Evolutionary conservation across 176 grass and related monocot genomes (phyloP), one percentile per base, ranked within the genome.

Genomic region (Aegilops speltoides): DNA sequence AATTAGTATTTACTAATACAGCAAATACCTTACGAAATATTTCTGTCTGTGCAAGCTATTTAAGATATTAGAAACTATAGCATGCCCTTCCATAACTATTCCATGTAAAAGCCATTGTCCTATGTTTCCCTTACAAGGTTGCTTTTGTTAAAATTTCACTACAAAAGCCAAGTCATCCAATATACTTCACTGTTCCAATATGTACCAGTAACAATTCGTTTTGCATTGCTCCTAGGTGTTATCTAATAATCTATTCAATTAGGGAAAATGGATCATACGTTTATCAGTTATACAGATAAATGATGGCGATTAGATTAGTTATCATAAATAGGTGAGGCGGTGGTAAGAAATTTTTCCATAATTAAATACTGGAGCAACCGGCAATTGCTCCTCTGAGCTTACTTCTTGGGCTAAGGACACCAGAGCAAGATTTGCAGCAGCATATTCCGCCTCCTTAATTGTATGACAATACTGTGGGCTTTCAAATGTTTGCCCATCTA

Each of bases 341-440:
- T 77, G 78, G 24, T 70, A 76, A 77, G 33, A 60, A 59, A 78
- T 62, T 52, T 60, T 22, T 54, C 37, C 54, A 81, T 70, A 77
- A 81, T 24, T 22, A 69, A 65, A 78, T 68, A 85, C 37, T 67
- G 41, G 60, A 87, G 82, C 11, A 32, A 97, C 92, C 86, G 0
- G 65, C 10, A 81, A 79, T 70, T 89, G 65, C 63, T 86, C 22
- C 73, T 79, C 76, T 63, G 64, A 89, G 77, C 62, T 85, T 91
- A 28, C 85, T 75, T 97, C 89, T 89, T 71, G 63, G 31, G 81
- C 76, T 86, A 94, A 92, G 68, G 70, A 92, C 87, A 87, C 87
- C 24, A 98, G 69, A 79, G 96, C 93, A 64, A 91, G 81, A 83
- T 92, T 69, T 81, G 96, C 96, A 87, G 91, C 96, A 67, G 86